Percentiles rank a stretch among this genome's conserved stretches.
Conservation (phyloP, 306 rosid species). For the Lathyrus sativus region DNA sequence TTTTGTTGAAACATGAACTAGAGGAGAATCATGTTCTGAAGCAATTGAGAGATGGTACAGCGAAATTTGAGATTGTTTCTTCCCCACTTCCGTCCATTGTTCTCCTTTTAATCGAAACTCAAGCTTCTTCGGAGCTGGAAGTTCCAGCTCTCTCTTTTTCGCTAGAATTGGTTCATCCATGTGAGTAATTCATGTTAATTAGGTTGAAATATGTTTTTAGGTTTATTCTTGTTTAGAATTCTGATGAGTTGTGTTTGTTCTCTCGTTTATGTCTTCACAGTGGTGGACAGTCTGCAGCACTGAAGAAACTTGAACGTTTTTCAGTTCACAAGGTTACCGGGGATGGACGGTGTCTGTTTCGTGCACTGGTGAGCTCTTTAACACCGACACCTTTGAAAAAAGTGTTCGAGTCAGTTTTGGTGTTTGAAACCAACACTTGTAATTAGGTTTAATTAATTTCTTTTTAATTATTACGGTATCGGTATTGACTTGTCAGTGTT, state of each 20-base stretch:
- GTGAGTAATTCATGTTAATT: constrained; percentile 39
- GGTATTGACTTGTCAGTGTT: no score
- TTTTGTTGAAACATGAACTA: constrained; percentile 3
- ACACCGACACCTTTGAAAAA: no score
- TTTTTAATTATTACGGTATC: no score
- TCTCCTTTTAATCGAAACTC: constrained; percentile 38
- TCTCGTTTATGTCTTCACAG: constrained; percentile 36
- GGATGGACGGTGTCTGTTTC: constrained; percentile 90
- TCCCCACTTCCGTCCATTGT: constrained; percentile 60
- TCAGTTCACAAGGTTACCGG: constrained; percentile 84
- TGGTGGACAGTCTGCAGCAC: constrained; percentile 61
- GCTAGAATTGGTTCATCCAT: constrained; percentile 71
- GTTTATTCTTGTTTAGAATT: constrained; percentile 3
- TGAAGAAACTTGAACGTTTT: constrained; percentile 67
- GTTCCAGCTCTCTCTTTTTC: constrained; percentile 54
- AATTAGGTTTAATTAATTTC: no score
- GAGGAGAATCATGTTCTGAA: constrained; percentile 53
- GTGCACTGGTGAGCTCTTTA: constrained; percentile 63
- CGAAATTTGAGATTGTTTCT: constrained; percentile 75
- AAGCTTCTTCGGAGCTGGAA: constrained; percentile 42
- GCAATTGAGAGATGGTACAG: constrained; percentile 65
- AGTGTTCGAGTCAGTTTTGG: no score
- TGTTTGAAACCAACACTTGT: no score
- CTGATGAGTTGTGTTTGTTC: background rate
- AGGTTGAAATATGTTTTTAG: no score